Base-by-base conservation (phyloP, 129 eudicot genomes). In the Helichrysum umbraculigerum region DNA sequence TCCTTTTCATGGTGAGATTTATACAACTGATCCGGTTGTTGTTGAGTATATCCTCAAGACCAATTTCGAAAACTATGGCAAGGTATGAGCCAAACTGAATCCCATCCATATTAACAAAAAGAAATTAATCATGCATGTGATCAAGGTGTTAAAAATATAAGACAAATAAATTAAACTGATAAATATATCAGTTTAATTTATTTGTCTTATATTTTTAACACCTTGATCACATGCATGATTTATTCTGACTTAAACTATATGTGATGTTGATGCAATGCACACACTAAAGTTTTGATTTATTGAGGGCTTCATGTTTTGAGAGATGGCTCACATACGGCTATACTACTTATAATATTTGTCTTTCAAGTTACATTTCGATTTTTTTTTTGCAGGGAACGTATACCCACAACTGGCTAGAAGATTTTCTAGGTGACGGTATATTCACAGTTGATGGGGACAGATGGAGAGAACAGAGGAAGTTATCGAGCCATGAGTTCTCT, bases 381-480 rank as follows among this genome's bases (percentile, higher is more conserved):
- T n/a, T n/a, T n/a, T n/a, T n/a, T n/a, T 15, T 73, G 65, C 81
- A 89, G 91, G 96, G 96, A 64, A 37, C 21, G 73, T 66, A 84
- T 63, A 82, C 75, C 71, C 66, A 86, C 52, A 21, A 21, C 58
- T 78, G 69, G 60, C 33, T 84, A 37, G 81, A 50, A 19, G 89
- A 83, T 78, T 77, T 89, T 10, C 74, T 89, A 21, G 96, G 96
- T 12, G 88, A 89, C 34, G 91, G 91, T 50, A 89, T 89, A 68
- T 86, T 89, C 77, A 76, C 87, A 12, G 91, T 89, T 51, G 96
- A 89, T 72, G 91, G 89, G n/a, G 88, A 86, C n/a, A 84, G 85
- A 56, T 89, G 91, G 96, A 76, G 86, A 14, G 71, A 86, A 29
- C 91, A 86, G 73, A 84, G 96, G 68, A 89, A 89, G 62, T 70